Percentiles rank a stretch among this genome's conserved stretches.
Conservation (phyloP, 2,329 filamentous ascomycete genomes). For the Parasarocladium wereldwijsianum region DNA sequence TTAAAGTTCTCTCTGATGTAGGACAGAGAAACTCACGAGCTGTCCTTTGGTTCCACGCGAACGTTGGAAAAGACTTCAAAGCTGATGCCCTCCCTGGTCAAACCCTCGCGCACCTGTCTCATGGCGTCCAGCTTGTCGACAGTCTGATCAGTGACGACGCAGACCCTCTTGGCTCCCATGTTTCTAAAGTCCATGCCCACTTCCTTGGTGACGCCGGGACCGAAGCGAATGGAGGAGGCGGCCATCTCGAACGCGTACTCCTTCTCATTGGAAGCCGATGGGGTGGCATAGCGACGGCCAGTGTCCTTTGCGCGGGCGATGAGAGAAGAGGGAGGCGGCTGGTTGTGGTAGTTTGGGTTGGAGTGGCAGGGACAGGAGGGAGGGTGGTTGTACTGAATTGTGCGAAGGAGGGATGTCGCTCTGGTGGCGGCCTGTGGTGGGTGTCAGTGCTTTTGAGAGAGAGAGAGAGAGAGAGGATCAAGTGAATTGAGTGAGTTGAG, state of each 20-base stretch:
- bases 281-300: constrained; percentile 53
- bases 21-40: constrained; percentile 43
- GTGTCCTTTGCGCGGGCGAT: constrained; percentile 26
- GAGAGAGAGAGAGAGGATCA: constrained; percentile 2
- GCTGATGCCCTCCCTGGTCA: constrained; percentile 63
- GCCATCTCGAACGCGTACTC: constrained; percentile 99
- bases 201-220: constrained; percentile 83
- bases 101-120: constrained; percentile 70
- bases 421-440: constrained; percentile 39
- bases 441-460: neutral
- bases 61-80: constrained; percentile 73
- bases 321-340: constrained; percentile 48
- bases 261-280: constrained; percentile 52
- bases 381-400: constrained; percentile 82
- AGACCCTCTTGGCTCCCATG: constrained; percentile 72
- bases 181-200: constrained; percentile 97
- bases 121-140: constrained; percentile 77
- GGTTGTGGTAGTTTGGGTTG: constrained; percentile 67
- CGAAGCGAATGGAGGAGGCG: constrained; percentile 85
- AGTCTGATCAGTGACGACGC: constrained; percentile 79
- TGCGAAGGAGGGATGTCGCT: constrained; percentile 62
- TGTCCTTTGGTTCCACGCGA: constrained; percentile 86
- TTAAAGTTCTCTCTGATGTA: too few species aligned
- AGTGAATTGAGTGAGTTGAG: neutral
- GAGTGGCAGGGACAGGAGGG: constrained; percentile 86